A percentile compares a stretch with the other conserved stretches of the same genome.
These are phyloP conservation scores for Biscogniauxia marginata DNA, from an alignment of 2,329 filamentous ascomycete species.

Conservation along the genomic window DNA sequence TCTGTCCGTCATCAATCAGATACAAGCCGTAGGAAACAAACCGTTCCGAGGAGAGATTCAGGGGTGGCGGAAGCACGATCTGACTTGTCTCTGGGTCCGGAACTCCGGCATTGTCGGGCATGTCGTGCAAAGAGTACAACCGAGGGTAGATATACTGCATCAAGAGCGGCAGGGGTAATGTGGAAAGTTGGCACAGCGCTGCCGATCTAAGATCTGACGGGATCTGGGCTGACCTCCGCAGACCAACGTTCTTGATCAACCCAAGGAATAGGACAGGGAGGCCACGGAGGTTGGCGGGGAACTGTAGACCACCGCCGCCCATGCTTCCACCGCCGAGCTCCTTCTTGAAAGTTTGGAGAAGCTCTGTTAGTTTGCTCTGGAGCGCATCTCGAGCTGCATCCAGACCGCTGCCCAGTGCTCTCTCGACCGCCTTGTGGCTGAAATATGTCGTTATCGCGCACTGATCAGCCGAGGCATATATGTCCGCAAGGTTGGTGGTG, in stretches of 20 bases:
- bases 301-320: constrained; percentile 84
- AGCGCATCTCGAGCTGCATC: constrained; percentile 89
- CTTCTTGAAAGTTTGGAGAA: constrained; percentile 94
- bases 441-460: constrained; percentile 91
- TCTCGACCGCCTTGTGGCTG: constrained; percentile 95
- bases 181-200: constrained; percentile 90
- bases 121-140: constrained; percentile 87
- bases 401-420: constrained; percentile 78
- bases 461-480: constrained; percentile 94
- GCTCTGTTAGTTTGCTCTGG: constrained; percentile 86
- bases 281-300: constrained; percentile 87
- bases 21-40: constrained; percentile 90
- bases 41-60: constrained; percentile 85
- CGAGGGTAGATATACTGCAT: constrained; percentile 91
- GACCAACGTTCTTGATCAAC: constrained; percentile 92
- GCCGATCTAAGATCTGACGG: constrained; percentile 91
- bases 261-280: constrained; percentile 90
- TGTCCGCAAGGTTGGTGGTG: constrained; percentile 82
- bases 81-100: constrained; percentile 84
- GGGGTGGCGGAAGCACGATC: constrained; percentile 78
- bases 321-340: constrained; percentile 95
- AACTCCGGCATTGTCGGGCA: constrained; percentile 89
- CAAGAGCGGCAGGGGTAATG: constrained; percentile 81
- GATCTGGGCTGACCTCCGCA: constrained; percentile 90
- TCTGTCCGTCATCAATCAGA: constrained; percentile 94